Conservation (phyloP, 352 stramenopile species). For the Sclerospora graminicola region DNA sequence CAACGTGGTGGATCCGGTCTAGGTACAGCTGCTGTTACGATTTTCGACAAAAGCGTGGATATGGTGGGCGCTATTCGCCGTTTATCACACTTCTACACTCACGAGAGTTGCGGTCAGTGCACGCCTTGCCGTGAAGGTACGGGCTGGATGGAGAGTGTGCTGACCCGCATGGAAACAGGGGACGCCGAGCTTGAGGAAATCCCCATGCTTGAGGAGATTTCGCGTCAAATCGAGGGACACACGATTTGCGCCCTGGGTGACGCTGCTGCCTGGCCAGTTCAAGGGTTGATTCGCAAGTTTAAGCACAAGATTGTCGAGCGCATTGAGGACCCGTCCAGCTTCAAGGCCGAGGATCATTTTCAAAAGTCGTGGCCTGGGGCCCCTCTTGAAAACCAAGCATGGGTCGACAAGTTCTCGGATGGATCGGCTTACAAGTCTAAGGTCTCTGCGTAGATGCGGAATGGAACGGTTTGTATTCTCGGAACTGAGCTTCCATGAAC, state of each 20-base stretch:
- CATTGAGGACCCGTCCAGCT: conserved; percentile 92
- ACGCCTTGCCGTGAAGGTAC: conserved; percentile 98
- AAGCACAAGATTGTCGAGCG: conserved; percentile 97
- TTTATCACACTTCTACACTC: conserved; percentile 99
- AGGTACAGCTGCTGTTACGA: conserved; percentile 97
- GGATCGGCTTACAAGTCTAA: conserved; percentile 85
- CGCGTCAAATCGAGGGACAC: conserved; percentile 98
- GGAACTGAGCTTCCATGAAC: too few relatives aligned
- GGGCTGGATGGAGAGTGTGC: conserved; percentile 95
- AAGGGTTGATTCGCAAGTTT: conserved; percentile 98
- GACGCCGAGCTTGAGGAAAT: conserved; percentile 97
- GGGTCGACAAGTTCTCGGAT: conserved; percentile 89
- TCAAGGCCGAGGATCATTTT: conserved; percentile 93
- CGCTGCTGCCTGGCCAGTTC: conserved; percentile 98
- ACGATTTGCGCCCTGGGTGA: conserved; percentile 99
- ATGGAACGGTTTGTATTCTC: background rate
- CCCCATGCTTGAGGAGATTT: conserved; percentile 99
- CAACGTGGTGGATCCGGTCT: conserved; percentile 90
- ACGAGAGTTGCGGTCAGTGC: conserved; percentile 99
- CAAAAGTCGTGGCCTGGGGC: conserved; percentile 92
- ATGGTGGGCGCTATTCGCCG: conserved; percentile 98
- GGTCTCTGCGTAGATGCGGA: conserved; percentile 26
- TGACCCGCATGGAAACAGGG: conserved; percentile 97
- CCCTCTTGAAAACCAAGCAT: conserved; percentile 93
- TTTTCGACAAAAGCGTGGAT: conserved; percentile 99